Evolutionary conservation across 1,139 yeast species (phyloP).

Genomic region (Nadsonia starkeyi-henricii): DNA sequence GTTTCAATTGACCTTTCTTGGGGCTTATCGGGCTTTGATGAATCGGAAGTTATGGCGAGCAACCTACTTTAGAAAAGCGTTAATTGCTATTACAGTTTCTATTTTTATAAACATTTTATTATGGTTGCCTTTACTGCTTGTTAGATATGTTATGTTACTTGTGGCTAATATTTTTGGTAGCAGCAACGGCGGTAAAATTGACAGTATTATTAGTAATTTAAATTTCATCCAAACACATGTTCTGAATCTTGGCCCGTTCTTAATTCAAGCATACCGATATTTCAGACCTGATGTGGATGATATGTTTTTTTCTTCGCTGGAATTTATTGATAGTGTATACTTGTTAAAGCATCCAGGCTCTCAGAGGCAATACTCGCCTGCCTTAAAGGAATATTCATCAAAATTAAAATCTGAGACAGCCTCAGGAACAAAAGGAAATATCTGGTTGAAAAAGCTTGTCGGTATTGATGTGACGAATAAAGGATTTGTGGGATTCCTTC

Average conservation of each 20-base stretch:
- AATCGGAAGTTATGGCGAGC: slow-evolving; percentile 29
- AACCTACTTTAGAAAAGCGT: slow-evolving; percentile 26
- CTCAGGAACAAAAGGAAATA: slow-evolving; percentile 1
- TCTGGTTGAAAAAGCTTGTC: slow-evolving; percentile 5
- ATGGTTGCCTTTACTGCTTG: slow-evolving; percentile 24
- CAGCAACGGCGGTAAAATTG: slow-evolving; percentile 11
- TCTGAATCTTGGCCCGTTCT: slow-evolving; percentile 32
- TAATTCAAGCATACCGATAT: slow-evolving; percentile 28
- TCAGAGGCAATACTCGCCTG: slow-evolving; percentile 15
- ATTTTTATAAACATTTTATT: slow-evolving; percentile 27
- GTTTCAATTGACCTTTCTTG: slow-evolving; percentile 36
- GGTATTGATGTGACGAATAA: not conserved
- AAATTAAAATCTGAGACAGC: slow-evolving; percentile 3
- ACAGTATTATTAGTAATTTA: slow-evolving; percentile 16
- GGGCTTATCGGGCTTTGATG: slow-evolving; percentile 35
- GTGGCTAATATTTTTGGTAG: slow-evolving; percentile 12
- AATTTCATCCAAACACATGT: slow-evolving; percentile 27
- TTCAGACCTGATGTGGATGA: slow-evolving; percentile 26
- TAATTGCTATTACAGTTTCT: slow-evolving; percentile 26
- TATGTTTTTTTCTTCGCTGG: slow-evolving; percentile 30
- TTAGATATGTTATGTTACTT: slow-evolving; percentile 13
- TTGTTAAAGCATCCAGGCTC: slow-evolving; percentile 26
- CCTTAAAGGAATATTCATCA: slow-evolving; percentile 11
- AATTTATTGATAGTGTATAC: slow-evolving; percentile 30
- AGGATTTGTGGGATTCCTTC: slow-evolving; percentile 9